Percentiles rank a stretch among this genome's conserved stretches.
phyloP scores from a whole-genome alignment of 768 basidiomycete species.

The Amanita molliuscula region DNA sequence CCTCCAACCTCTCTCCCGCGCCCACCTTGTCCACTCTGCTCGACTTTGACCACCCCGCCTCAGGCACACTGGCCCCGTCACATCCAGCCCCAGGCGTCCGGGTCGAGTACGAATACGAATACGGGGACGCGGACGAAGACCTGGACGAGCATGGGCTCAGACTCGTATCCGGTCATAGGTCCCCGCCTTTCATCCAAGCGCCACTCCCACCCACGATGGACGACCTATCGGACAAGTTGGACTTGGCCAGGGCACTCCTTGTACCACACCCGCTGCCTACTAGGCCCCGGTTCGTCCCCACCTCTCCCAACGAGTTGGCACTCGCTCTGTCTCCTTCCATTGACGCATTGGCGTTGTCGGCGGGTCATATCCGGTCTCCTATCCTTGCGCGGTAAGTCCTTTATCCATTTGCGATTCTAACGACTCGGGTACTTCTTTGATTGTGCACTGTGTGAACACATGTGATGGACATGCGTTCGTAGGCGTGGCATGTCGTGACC shows the following conservation, averaged over 20 bases:
- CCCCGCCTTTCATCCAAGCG: constrained; percentile 21
- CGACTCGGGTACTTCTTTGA: too few species aligned
- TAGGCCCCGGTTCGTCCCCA: constrained; percentile 10
- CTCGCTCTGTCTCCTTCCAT: not conserved
- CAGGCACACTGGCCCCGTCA: not conserved
- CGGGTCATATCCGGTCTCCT: constrained; percentile 12
- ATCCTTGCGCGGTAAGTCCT: constrained; percentile 14
- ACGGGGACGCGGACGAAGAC: too few species aligned
- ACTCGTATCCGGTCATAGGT: constrained; percentile 10
- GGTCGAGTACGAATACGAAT: not conserved
- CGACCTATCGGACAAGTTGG: not conserved
- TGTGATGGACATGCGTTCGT: too few species aligned
- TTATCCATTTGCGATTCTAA: not conserved
- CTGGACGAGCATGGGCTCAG: too few species aligned
- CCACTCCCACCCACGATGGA: constrained; percentile 8
- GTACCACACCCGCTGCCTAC: constrained; percentile 16
- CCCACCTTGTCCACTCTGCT: constrained; percentile 1
- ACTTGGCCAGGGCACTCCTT: too few species aligned
- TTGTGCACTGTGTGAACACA: too few species aligned
- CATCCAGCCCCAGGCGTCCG: not conserved
- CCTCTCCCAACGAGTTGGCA: not conserved
- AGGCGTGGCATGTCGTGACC: too few species aligned
- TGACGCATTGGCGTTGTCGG: not conserved
- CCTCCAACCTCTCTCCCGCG: constrained; percentile 2
- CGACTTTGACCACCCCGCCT: constrained; percentile 1